These are phyloP conservation scores for Rhynchosporium secalis DNA, from an alignment of 2,329 filamentous ascomycete species.

Conservation along the genomic window DNA sequence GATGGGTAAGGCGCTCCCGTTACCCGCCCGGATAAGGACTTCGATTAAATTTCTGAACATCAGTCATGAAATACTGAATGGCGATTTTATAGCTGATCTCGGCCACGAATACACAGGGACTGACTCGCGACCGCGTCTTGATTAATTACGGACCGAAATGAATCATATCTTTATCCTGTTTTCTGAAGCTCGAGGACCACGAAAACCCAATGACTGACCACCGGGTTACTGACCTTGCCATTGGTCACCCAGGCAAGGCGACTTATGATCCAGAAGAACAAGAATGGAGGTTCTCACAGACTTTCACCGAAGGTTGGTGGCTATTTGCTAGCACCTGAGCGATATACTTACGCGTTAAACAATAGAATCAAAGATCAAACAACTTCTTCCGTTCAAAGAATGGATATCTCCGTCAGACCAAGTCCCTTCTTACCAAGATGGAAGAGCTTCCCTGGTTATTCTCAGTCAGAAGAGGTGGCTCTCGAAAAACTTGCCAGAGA, in stretches of 20 bases:
- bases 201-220: conserved; percentile 53
- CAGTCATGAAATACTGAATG: not conserved
- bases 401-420: conserved; percentile 32
- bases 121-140: not conserved
- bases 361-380: conserved; percentile 31
- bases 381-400: conserved; percentile 34
- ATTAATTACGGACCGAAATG: conserved; percentile 28
- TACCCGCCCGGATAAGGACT: conserved; percentile 6
- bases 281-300: conserved; percentile 38
- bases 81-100: not conserved
- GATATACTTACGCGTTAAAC: conserved; percentile 15
- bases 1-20: conserved; percentile 9
- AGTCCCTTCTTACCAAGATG: conserved; percentile 15
- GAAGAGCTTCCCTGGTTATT: conserved; percentile 16
- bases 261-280: conserved; percentile 44
- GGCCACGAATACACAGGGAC: not conserved
- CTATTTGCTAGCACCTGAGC: not conserved
- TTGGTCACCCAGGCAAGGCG: conserved; percentile 54
- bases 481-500: conserved; percentile 32
- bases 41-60: conserved; percentile 9
- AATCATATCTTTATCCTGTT: conserved; percentile 23
- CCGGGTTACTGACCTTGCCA: conserved; percentile 49
- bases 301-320: conserved; percentile 3
- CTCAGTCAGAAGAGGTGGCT: conserved; percentile 32
- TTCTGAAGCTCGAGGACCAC: conserved; percentile 24